Evolutionary conservation across 768 basidiomycete genomes (phyloP).

Genomic region (Russula griseocarnosa): DNA sequence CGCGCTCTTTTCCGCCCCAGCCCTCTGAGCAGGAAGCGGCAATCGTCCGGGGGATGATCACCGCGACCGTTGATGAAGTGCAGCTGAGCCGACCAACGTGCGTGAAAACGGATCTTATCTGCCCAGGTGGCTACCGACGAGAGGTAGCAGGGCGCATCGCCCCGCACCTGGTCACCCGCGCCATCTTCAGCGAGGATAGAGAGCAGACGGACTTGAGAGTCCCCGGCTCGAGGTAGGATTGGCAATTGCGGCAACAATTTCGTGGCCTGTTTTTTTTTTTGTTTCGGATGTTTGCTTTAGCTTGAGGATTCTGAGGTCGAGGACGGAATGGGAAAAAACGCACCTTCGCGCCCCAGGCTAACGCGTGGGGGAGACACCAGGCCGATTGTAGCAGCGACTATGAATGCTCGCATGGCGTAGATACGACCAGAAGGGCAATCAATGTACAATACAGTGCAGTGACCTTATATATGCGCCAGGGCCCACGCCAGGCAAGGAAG

Average conservation of each 20-base stretch:
- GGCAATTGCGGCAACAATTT: slow-evolving; percentile 93
- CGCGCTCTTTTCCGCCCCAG: slow-evolving; percentile 55
- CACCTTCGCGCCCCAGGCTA: slow-evolving; percentile 22
- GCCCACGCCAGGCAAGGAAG: no score
- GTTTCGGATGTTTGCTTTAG: background rate
- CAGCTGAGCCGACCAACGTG: slow-evolving; percentile 64
- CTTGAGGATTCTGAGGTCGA: background rate
- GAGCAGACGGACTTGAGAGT: slow-evolving; percentile 63
- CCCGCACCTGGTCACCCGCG: slow-evolving; percentile 30
- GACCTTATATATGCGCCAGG: background rate
- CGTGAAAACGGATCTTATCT: slow-evolving; percentile 53
- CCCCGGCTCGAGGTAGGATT: slow-evolving; percentile 79
- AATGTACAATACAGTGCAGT: background rate
- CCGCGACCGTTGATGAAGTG: slow-evolving; percentile 73
- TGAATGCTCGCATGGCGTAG: slow-evolving; percentile 10
- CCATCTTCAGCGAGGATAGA: slow-evolving; percentile 54
- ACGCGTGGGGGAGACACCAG: background rate
- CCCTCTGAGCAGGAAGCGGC: slow-evolving; percentile 71
- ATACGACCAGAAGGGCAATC: background rate
- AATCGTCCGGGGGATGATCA: slow-evolving; percentile 74
- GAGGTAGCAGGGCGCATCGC: slow-evolving; percentile 58
- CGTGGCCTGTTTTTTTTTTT: slow-evolving; percentile 57
- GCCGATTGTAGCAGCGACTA: background rate
- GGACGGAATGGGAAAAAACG: background rate
- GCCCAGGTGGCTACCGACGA: slow-evolving; percentile 88